phyloP scores from a whole-genome alignment of 2,329 filamentous ascomycete species.

The Laburnicola sp. region DNA sequence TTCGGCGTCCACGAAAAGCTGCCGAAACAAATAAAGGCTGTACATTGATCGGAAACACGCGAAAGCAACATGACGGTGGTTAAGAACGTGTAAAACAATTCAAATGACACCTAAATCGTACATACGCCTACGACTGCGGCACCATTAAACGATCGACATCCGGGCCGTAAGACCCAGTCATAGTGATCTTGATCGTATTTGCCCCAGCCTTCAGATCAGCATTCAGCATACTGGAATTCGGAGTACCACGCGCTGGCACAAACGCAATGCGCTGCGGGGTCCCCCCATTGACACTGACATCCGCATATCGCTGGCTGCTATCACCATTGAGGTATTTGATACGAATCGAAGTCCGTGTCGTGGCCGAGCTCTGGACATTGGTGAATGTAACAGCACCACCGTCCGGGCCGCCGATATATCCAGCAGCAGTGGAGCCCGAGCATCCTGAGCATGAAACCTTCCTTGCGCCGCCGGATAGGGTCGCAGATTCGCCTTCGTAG shows the following conservation, averaged over 20 bases:
- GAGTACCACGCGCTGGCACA: constrained; percentile 53
- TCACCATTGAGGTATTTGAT: constrained; percentile 63
- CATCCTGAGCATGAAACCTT: constrained; percentile 56
- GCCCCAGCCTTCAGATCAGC: constrained; percentile 53
- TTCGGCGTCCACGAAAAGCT: too few species aligned
- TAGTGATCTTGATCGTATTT: constrained; percentile 56
- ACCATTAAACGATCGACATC: constrained; percentile 61
- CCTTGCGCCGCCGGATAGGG: constrained; percentile 52
- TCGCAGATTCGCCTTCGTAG: constrained; percentile 57
- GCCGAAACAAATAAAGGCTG: too few species aligned
- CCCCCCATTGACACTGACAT: constrained; percentile 60
- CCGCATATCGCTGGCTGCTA: constrained; percentile 55
- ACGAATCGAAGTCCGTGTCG: constrained; percentile 56
- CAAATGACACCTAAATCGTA: not conserved
- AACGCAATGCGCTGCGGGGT: constrained; percentile 57
- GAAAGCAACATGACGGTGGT: too few species aligned
- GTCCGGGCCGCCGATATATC: constrained; percentile 49
- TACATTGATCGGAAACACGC: too few species aligned
- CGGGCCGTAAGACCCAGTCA: constrained; percentile 53
- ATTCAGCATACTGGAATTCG: constrained; percentile 54
- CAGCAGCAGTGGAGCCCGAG: constrained; percentile 54
- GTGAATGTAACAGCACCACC: constrained; percentile 58
- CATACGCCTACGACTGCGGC: constrained; percentile 45
- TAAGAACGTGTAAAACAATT: not conserved
- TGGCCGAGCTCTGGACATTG: constrained; percentile 49